Evolutionary conservation across 306 rosid species (phyloP).

Genomic region (Fragaria ananassa): DNA sequence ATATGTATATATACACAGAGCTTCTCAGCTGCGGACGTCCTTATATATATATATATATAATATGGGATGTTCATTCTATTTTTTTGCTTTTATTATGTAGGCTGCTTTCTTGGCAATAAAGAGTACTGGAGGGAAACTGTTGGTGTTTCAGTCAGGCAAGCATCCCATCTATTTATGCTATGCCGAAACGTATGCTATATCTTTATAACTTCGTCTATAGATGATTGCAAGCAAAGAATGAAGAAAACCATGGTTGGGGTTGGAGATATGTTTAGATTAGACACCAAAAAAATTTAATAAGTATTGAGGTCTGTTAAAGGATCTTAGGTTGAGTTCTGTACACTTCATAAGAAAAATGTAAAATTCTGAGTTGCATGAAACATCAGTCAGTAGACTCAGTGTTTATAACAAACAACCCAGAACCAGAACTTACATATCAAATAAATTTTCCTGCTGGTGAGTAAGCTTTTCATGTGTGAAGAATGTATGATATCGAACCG

Average conservation of each 20-base stretch:
- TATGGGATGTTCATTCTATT: constrained; percentile 9
- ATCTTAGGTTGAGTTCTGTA: neutral
- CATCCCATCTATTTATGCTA: neutral
- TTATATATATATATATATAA: too few relatives aligned
- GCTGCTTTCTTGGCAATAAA: constrained; percentile 97
- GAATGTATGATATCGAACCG: neutral
- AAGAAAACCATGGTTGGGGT: neutral
- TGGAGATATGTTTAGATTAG: neutral
- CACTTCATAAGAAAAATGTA: neutral
- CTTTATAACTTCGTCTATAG: neutral
- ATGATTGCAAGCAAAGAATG: neutral
- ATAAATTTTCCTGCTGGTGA: neutral
- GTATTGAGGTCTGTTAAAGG: neutral
- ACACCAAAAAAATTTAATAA: neutral
- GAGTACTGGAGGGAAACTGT: constrained; percentile 82
- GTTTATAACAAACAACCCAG: neutral
- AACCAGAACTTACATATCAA: neutral
- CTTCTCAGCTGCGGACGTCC: too few relatives aligned
- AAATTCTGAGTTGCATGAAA: neutral
- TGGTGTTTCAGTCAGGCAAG: constrained; percentile 99
- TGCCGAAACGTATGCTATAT: neutral
- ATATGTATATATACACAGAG: too few relatives aligned
- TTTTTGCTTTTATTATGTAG: constrained; percentile 29
- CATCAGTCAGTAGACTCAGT: neutral
- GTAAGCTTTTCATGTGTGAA: neutral